Evolutionary conservation across 257 asterid genomes (phyloP).

Genomic region (Primulina huaijiensis): DNA sequence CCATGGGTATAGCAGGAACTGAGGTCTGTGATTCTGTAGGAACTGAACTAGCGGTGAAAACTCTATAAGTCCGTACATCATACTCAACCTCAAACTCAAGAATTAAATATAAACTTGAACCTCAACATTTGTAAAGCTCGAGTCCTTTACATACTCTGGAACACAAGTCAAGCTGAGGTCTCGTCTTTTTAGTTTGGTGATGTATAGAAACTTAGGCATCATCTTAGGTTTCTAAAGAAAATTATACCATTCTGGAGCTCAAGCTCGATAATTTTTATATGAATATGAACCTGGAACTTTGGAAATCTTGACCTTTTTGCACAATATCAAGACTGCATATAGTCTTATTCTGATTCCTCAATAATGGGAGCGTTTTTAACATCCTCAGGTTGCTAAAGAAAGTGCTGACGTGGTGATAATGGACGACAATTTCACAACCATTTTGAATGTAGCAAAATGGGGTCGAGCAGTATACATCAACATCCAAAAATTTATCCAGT

Average conservation of each 20-base stretch:
- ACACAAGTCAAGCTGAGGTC: no score
- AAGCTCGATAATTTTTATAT: not conserved
- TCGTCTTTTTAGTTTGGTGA: no score
- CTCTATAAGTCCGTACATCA: not conserved
- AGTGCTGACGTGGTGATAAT: constrained; percentile 1
- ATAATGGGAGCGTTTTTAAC: not conserved
- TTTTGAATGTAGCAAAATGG: not conserved
- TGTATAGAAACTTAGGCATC: not conserved
- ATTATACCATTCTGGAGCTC: not conserved
- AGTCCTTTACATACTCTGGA: not conserved
- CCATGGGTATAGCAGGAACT: constrained; percentile 63
- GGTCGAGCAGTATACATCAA: not conserved
- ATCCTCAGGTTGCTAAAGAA: not conserved
- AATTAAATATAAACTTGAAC: not conserved
- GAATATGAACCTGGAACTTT: not conserved
- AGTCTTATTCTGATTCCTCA: not conserved
- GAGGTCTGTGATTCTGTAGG: constrained; percentile 34
- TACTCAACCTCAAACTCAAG: not conserved
- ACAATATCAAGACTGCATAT: no score
- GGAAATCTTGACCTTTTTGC: not conserved
- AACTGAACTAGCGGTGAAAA: not conserved
- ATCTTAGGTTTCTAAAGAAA: not conserved
- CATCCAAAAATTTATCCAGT: not conserved
- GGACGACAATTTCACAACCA: not conserved
- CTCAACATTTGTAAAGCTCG: not conserved